phyloP scores from a whole-genome alignment of 371 early-diverging fungal species.

The Dinochytrium kinnereticum region DNA sequence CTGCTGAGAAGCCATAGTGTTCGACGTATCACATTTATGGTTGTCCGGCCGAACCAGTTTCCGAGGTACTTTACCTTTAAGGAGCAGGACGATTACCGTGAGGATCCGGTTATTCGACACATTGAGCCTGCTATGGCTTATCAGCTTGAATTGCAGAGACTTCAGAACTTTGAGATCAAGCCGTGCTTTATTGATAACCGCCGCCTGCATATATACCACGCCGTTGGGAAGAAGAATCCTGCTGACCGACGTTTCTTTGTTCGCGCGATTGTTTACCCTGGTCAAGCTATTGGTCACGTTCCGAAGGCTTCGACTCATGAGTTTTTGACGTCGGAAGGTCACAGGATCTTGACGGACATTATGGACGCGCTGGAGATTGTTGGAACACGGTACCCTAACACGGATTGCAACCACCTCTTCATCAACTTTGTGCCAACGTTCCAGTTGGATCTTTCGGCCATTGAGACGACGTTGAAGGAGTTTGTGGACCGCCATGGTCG shows the following conservation, averaged over 20 bases:
- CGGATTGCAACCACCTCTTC: conserved; percentile 97
- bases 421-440: conserved; percentile 97
- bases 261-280: conserved; percentile 94
- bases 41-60: conserved; percentile 79
- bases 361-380: conserved; percentile 94
- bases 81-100: conserved; percentile 80
- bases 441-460: conserved; percentile 82
- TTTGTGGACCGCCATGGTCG: conserved; percentile 94
- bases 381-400: conserved; percentile 84
- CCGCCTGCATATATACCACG: conserved; percentile 95
- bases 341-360: conserved; percentile 89
- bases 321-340: conserved; percentile 91
- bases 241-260: conserved; percentile 96
- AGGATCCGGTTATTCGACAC: conserved; percentile 95
- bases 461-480: conserved; percentile 83
- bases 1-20: conserved; percentile 75
- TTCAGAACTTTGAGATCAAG: conserved; percentile 94
- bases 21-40: conserved; percentile 90
- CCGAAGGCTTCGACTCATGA: conserved; percentile 73
- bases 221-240: conserved; percentile 90
- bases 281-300: conserved; percentile 30
- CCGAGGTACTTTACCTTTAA: conserved; percentile 97
- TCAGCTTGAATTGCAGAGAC: conserved; percentile 90
- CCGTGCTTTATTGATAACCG: conserved; percentile 92
- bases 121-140: conserved; percentile 98